Percentiles rank a stretch among this genome's conserved stretches.
Evolutionary conservation across 2,329 filamentous ascomycete species (phyloP).

Genomic region (Neonectria magnoliae): DNA sequence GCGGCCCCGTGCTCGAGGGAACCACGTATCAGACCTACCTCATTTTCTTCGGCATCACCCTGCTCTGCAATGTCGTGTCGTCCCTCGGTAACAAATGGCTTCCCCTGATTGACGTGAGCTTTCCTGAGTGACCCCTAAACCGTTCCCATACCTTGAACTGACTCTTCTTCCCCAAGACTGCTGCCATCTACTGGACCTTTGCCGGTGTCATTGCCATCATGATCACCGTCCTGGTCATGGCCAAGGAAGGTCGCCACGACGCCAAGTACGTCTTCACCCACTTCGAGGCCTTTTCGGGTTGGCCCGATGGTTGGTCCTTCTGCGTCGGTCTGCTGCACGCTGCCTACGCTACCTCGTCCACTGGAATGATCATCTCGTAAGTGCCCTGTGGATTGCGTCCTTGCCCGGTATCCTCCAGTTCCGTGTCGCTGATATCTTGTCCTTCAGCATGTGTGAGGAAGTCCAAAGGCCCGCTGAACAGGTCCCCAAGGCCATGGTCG

Average conservation of each 20-base stretch:
- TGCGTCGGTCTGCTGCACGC: constrained; percentile 77
- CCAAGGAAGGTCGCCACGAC: constrained; percentile 72
- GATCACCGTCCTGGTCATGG: constrained; percentile 70
- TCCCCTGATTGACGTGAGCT: constrained; percentile 73
- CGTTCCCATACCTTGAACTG: constrained; percentile 6
- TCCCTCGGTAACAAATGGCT: constrained; percentile 74
- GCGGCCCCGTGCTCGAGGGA: constrained; percentile 56
- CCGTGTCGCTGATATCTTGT: constrained; percentile 8
- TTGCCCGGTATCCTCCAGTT: constrained; percentile 2
- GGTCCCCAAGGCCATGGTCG: constrained; percentile 78
- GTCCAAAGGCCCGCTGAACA: constrained; percentile 72
- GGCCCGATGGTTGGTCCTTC: constrained; percentile 77
- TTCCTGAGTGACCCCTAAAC: background rate
- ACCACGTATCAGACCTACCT: constrained; percentile 74
- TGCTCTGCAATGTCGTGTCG: constrained; percentile 73
- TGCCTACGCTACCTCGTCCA: constrained; percentile 78
- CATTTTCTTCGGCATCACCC: constrained; percentile 75
- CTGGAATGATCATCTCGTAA: constrained; percentile 83
- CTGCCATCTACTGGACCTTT: constrained; percentile 80
- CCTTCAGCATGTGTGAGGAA: constrained; percentile 75
- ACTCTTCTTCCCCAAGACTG: constrained; percentile 59
- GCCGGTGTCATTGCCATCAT: constrained; percentile 73
- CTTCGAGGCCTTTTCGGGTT: constrained; percentile 75
- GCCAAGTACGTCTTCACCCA: constrained; percentile 73
- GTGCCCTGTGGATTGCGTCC: constrained; percentile 41